Base-by-base conservation (phyloP, 352 stramenopile species). In the Blastocystis sp. region DNA sequence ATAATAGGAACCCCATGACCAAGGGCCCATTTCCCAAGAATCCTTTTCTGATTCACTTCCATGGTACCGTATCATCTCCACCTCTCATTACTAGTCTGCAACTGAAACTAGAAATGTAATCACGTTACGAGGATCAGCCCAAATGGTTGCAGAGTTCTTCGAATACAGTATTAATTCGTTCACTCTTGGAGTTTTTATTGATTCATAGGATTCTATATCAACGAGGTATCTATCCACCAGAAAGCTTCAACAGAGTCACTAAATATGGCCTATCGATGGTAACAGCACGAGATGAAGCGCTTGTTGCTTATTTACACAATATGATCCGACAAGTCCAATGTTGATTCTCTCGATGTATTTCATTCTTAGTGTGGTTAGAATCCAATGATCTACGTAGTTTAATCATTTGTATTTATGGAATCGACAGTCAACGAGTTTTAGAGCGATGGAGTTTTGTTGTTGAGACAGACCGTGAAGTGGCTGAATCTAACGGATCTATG, bases 71-170 rank as follows among this genome's bases (percentile, higher is more conserved):
- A 3, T 12, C 3, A 3, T 7, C 12, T 14, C 54, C 19, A 61
- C 3, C 6, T 61, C 12, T 61, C 54, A 3, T 61, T 3, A n/a
- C 12, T 83, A 83, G 71, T 59, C 37, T 27, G n/a, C 71, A n/a
- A 83, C 54, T 2, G 42, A 83, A 46, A 65, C 81, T 3, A 89
- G 95, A 90, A 98, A 94, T 71, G 92, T 98, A 39, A 99, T 99
- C 89, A 98, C 96, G n/a, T 91, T 99, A 21, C 97, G 97, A 89
- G 97, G 97, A 56, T 98, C 94, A 29, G 96, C 97, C 1, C 95
- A 98, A 88, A 97, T 99, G 58, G 96, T 99, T 61, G 97, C 95
- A 0, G 96, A 99, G 91, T 99, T 99, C 90, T 99, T 99, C 92
- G 96, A 96, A 77, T 98, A 96, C 88, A 94, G 94, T 78, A 98